phyloP scores from a whole-genome alignment of 2,329 filamentous ascomycete genomes.

The Aaosphaeria pasadenensis region DNA sequence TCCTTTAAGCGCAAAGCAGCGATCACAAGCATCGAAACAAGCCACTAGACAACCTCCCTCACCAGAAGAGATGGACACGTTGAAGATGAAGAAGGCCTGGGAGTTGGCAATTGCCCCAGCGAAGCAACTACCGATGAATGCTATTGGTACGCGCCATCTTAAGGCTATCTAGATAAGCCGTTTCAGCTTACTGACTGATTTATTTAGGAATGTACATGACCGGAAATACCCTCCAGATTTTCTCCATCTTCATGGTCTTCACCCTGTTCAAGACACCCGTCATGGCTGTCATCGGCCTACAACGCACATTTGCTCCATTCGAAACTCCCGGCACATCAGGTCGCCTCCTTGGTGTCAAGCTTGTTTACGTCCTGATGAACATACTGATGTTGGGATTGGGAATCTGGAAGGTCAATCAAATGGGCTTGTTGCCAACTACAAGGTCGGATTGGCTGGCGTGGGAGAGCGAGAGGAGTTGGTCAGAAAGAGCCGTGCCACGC shows the following conservation, averaged over 20 bases:
- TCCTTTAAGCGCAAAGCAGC: constrained; percentile 38
- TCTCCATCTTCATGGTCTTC: constrained; percentile 99
- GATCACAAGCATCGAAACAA: constrained; percentile 29
- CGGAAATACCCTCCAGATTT: constrained; percentile 95
- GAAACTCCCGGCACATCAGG: constrained; percentile 75
- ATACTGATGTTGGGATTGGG: constrained; percentile 78
- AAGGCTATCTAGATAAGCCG: neutral
- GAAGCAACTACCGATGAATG: constrained; percentile 96
- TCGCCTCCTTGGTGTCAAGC: constrained; percentile 78
- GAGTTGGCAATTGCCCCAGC: constrained; percentile 90
- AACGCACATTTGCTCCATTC: constrained; percentile 86
- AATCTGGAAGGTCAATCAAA: constrained; percentile 93
- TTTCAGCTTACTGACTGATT: neutral
- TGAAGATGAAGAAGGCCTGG: constrained; percentile 99
- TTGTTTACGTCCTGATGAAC: constrained; percentile 85
- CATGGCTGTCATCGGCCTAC: constrained; percentile 76
- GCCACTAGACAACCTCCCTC: constrained; percentile 65
- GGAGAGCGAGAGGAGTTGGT: constrained; percentile 66
- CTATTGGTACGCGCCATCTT: constrained; percentile 61
- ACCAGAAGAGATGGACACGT: constrained; percentile 82
- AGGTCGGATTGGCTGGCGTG: constrained; percentile 97
- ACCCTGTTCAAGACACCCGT: constrained; percentile 98
- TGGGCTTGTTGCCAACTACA: constrained; percentile 95
- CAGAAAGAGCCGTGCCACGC: constrained; percentile 32
- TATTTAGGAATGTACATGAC: constrained; percentile 89